Conservation (phyloP, 306 rosid species). For the Vachellia collinsii region DNA sequence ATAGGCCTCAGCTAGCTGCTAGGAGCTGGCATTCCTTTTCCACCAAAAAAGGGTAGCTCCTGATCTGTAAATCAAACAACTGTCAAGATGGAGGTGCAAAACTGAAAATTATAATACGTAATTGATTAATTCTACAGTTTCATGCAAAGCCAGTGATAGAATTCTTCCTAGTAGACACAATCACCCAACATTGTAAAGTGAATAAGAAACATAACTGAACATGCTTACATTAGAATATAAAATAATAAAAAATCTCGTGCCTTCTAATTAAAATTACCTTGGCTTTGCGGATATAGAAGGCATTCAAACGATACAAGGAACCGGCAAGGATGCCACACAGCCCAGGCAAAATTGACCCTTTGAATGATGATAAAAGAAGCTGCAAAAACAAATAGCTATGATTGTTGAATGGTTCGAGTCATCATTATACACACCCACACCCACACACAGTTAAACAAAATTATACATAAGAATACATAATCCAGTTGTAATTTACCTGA, state of each 20-base stretch:
- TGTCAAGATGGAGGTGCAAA: background rate
- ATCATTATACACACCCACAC: constrained; percentile 6
- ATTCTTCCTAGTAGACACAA: constrained; percentile 5
- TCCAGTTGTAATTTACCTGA: constrained; percentile 63
- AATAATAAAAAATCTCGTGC: constrained; percentile 26
- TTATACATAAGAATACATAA: constrained; percentile 23
- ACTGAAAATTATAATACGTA: constrained; percentile 16
- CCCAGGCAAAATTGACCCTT: constrained; percentile 86
- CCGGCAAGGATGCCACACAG: constrained; percentile 93
- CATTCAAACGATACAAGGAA: constrained; percentile 79
- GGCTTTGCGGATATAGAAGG: constrained; percentile 81
- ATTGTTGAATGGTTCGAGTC: constrained; percentile 31
- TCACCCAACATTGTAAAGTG: constrained; percentile 1
- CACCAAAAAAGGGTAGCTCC: background rate
- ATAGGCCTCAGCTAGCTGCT: background rate
- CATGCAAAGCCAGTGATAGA: background rate
- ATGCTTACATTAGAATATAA: background rate
- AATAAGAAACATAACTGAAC: constrained; percentile 27
- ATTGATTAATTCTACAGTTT: background rate
- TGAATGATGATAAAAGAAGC: constrained; percentile 97
- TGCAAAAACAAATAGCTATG: constrained; percentile 49
- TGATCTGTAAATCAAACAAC: constrained; percentile 2
- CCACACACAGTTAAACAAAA: background rate
- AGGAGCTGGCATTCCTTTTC: constrained; percentile 19
- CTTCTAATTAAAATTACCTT: constrained; percentile 59